Evolutionary conservation across 106 monocot genomes (phyloP), one percentile per base, ranked within the genome.

Genomic region (Apostasia shenzhenica): DNA sequence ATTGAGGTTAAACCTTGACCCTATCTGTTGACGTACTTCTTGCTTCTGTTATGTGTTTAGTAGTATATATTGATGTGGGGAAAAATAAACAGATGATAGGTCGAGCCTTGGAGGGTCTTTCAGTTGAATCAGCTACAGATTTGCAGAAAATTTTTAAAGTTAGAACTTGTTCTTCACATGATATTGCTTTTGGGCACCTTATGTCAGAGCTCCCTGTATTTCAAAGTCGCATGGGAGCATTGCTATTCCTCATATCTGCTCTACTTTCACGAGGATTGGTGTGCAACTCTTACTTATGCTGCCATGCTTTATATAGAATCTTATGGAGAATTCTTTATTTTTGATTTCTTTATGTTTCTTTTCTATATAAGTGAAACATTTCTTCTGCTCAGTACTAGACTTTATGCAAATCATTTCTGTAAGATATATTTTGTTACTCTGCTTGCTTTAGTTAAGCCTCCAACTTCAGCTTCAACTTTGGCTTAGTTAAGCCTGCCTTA

Each of bases 181-280:
- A 52, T 65, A 47, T 43, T 76, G 85, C 87, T 66, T 83, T 80
- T 51, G 7, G 78, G 54, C 70, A 65, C 8, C 70, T 99, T 67
- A 79, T 79, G 80, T 53, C 55, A 14, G 76, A 80, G 45, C 81
- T 99, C 67, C 85, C 85, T 69, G 53, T 90, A 54, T 83, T 87
- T 68, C 82, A 81, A 70, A 99, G 85, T 68, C 90, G 99, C 5
- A 77, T 99, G 80, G 99, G 99, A 12, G 93, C 85, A 56, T 65
- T 92, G 73, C 62, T 99, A 8, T 99, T 99, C 73, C 83, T 99
- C 43, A 85, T 99, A 48, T 99, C 99, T 71, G 90, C 99, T 66
- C 73, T 99, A 55, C 89, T 99, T 50, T 93, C 92, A 41, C 78
- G 99, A 71, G 99, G 92, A 75, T 58, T 99, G 93, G 99, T 99